A percentile compares a stretch with the other conserved stretches of the same genome.
These are phyloP conservation scores for Globisporangium heterothallicum DNA, from an alignment of 352 stramenopile genomes.

Conservation along the genomic window DNA sequence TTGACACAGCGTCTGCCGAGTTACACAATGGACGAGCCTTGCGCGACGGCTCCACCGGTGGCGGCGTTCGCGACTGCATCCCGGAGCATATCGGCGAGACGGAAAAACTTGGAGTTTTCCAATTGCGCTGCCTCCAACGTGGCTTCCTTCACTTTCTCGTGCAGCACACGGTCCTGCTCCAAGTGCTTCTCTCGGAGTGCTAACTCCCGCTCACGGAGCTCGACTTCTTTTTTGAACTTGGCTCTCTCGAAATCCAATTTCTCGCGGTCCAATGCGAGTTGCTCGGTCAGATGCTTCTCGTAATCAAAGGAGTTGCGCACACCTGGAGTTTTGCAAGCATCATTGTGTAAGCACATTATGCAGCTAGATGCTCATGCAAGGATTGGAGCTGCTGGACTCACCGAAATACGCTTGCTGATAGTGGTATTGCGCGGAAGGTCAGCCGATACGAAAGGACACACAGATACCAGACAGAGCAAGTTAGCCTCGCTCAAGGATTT, in stretches of 20 bases:
- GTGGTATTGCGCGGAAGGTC: neutral
- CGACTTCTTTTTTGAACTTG: slow-evolving; percentile 71
- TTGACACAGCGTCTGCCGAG: too few relatives aligned
- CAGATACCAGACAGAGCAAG: neutral
- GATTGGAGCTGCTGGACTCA: too few relatives aligned
- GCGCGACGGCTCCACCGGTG: neutral
- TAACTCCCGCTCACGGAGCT: slow-evolving; percentile 63
- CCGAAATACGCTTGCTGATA: slow-evolving; percentile 10
- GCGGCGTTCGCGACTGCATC: slow-evolving; percentile 36
- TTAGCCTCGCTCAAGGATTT: too few relatives aligned
- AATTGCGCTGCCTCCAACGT: slow-evolving; percentile 37
- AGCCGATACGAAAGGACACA: neutral
- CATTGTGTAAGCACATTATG: too few relatives aligned
- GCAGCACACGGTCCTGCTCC: slow-evolving; percentile 48
- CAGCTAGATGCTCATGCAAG: too few relatives aligned
- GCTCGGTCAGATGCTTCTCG: slow-evolving; percentile 67
- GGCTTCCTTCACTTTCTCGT: slow-evolving; percentile 49
- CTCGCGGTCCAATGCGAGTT: slow-evolving; percentile 66
- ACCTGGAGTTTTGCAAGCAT: too few relatives aligned
- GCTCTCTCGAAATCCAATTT: slow-evolving; percentile 66
- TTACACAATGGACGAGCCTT: slow-evolving; percentile 35
- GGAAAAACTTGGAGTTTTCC: slow-evolving; percentile 51
- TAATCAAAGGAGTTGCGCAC: slow-evolving; percentile 55
- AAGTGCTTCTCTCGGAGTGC: slow-evolving; percentile 59
- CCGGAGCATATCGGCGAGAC: slow-evolving; percentile 53